Base-by-base conservation (phyloP, 495 filamentous ascomycete genomes). In the Podospora pseudocomata region DNA sequence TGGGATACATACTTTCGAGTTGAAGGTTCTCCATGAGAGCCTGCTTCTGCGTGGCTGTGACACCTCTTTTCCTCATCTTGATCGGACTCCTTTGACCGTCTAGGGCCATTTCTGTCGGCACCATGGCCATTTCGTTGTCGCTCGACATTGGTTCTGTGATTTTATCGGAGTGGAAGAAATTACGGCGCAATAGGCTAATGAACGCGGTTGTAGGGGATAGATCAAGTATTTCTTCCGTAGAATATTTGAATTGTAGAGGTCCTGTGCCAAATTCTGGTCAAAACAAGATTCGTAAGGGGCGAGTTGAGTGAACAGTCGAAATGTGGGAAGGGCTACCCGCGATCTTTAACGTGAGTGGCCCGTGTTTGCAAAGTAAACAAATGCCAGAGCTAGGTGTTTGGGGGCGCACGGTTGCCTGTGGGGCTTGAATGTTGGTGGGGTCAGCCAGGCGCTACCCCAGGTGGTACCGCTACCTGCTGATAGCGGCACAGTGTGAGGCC, bases 1-100 rank as follows among this genome's bases (percentile, higher is more conserved):
- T 2, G 9, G 28, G 49, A 49, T 61, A 80, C 90, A 66, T 86
- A 97, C 95, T 87, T 81, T 99, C 95, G 58, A 97, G 85, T 72
- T 97, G 92, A 32, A 98, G 76, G 72, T 99, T 97, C 69, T 97
- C 93, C 65, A 97, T 89, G 13, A 98, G 82, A 5, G 92, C 90
- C 77, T 94, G 91, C 79, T 97, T 96, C 77, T 96, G 92, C 62
- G 78, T 85, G 64, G 88, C 82, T 5, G 92, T 92, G 65, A 97
- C 87, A 39, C 86, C 87, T 63, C 86, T 76, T 66, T 75, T 79
- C 66, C 81, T 84, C 76, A 85, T 89, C 77, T 85, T 89, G 13
- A 82, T 79, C 1, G 90, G 89, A 72, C 86, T 89, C 13, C 72
- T 82, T 68, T 23, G 77, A 80, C 26, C 80, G 80, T 16, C 87